Conservation (phyloP, 495 filamentous ascomycete genomes). For the Neurospora discreta region DNA sequence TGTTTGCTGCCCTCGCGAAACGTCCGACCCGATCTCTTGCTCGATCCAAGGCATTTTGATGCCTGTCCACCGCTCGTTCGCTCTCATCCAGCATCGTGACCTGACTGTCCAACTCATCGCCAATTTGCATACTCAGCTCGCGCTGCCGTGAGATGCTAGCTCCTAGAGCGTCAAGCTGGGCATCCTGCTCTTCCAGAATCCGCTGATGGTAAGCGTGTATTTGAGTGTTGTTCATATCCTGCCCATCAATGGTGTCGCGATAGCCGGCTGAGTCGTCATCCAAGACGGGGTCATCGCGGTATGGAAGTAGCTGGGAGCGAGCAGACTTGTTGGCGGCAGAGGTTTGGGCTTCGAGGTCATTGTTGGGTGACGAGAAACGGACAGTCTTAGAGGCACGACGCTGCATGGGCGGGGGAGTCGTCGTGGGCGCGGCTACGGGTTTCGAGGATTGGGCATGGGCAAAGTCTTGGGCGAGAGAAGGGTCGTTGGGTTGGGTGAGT, state of each 20-base stretch:
- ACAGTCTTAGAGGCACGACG: conserved; percentile 61
- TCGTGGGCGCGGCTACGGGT: conserved; percentile 31
- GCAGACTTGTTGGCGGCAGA: conserved; percentile 36
- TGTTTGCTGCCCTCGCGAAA: conserved; percentile 60
- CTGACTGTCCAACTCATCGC: conserved; percentile 88
- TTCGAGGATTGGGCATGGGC: conserved; percentile 40
- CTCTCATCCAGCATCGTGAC: conserved; percentile 81
- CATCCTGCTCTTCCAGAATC: conserved; percentile 77
- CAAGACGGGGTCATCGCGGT: conserved; percentile 37
- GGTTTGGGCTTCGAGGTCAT: conserved; percentile 34
- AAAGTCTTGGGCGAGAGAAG: conserved; percentile 55
- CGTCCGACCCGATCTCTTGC: conserved; percentile 59
- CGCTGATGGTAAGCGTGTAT: conserved; percentile 75
- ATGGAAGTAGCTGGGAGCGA: conserved; percentile 46
- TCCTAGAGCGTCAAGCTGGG: conserved; percentile 79
- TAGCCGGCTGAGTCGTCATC: conserved; percentile 42
- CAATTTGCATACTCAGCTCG: conserved; percentile 90
- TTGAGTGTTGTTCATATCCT: conserved; percentile 61
- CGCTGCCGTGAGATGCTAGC: conserved; percentile 83
- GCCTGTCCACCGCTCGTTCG: conserved; percentile 70
- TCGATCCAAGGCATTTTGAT: conserved; percentile 60
- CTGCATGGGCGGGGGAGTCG: conserved; percentile 24
- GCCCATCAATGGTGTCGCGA: conserved; percentile 26
- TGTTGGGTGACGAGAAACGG: conserved; percentile 53
- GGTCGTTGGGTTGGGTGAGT: conserved; percentile 54